A percentile compares a stretch with the other conserved stretches of the same genome.
phyloP scores from a whole-genome alignment of 2,329 filamentous ascomycete genomes.

The Cryoendolithus antarcticus region DNA sequence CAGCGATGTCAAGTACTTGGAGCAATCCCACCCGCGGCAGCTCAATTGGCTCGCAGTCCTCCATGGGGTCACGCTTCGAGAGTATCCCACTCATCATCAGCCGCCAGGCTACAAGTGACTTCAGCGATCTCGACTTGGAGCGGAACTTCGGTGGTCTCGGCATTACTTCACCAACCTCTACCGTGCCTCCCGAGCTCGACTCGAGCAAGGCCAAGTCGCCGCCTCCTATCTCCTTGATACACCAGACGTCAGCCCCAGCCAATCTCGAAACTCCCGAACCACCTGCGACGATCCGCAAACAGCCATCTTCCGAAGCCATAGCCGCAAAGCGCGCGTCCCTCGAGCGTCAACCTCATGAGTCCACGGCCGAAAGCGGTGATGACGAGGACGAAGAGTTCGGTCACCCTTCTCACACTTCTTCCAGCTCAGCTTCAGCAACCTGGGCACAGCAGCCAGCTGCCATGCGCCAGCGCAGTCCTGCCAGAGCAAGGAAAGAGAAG shows the following conservation, averaged over 20 bases:
- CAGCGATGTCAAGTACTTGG: constrained; percentile 14
- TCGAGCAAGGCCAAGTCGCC: constrained; percentile 13
- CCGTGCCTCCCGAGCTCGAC: constrained; percentile 11
- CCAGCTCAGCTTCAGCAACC: constrained; percentile 41
- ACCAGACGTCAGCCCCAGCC: constrained; percentile 55
- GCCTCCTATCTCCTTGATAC: constrained; percentile 43
- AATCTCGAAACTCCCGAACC: constrained; percentile 13
- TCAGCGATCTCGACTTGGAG: constrained; percentile 49
- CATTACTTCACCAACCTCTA: constrained; percentile 36
- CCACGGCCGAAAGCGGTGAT: constrained; percentile 69
- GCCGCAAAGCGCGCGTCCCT: constrained; percentile 61
- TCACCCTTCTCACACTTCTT: constrained; percentile 17
- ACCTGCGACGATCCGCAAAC: constrained; percentile 37
- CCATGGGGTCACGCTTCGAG: constrained; percentile 44
- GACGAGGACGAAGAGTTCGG: constrained; percentile 91
- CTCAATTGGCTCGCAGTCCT: constrained; percentile 72
- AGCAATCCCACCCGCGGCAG: constrained; percentile 46
- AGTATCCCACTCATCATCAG: constrained; percentile 66
- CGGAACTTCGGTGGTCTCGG: constrained; percentile 53
- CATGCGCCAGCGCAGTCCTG: constrained; percentile 5
- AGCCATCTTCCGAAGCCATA: constrained; percentile 61
- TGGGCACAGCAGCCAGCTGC: constrained; percentile 41
- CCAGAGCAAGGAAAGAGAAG: constrained; percentile 26
- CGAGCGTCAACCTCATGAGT: constrained; percentile 51
- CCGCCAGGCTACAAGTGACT: constrained; percentile 61